Base-by-base conservation (phyloP, 2,329 filamentous ascomycete species). In the Arachnomyces sp. region DNA sequence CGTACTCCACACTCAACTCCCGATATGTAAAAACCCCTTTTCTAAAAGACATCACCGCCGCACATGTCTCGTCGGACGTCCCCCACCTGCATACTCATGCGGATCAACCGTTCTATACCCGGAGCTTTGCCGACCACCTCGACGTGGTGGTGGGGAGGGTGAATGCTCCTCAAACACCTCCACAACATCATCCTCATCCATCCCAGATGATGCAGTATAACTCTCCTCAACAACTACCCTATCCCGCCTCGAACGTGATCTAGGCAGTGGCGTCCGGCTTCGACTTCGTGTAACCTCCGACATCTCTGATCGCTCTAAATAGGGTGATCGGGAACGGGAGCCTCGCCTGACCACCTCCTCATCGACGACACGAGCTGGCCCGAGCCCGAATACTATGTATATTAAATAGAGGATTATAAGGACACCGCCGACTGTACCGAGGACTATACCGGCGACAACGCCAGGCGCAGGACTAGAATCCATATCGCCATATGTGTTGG, bases 161-260 rank as follows among this genome's bases (percentile, higher is more conserved):
- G 68, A 70, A 40, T 72, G 65, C 56, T 78, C 75, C 56, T 79
- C 75, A 43, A 74, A 68, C 7, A 78, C 75, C 56, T 78, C 73
- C 2, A 78, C 68, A n/a, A 76, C 61, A 55, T 77, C 72, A 36
- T 74, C 72, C 31, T 67, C 47, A 32, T 47, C 46, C 36, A 47
- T 42, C 35, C 44, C 43, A 6, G 49, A 43, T 30, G 53, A 47
- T 13, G 49, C 46, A 14, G 52, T 52, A 35, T 51, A 52, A 42
- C 17, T 63, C 57, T 42, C 66, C 12, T 72, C 69, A 44, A 64
- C 59, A 44, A 56, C 51, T 48, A 59, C 60, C 38, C 61, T 57
- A 35, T 53, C 55, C 46, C 42, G 40, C 21, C 14, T 28, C 3
- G 39, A 25, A 4, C 3, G 30, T 12, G 37, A 16, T 14, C 39